Percentiles rank a stretch among this genome's conserved stretches.
phyloP scores from a whole-genome alignment of 2,329 filamentous ascomycete species.

The Aspergillus unguis region DNA sequence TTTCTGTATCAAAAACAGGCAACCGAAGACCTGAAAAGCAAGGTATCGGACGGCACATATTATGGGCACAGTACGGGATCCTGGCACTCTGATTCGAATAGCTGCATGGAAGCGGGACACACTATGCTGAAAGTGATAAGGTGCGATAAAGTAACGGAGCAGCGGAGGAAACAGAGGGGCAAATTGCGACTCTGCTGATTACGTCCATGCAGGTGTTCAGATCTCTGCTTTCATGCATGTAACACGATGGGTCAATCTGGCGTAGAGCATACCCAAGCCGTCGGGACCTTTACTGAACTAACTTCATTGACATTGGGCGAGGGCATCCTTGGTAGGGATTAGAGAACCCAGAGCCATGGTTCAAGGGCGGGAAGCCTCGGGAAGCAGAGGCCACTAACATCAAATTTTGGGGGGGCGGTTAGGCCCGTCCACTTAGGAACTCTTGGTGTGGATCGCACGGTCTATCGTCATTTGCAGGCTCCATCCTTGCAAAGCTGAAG shows the following conservation, averaged over 20 bases:
- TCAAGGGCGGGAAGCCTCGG: slow-evolving; percentile 26
- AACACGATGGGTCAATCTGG: slow-evolving; percentile 6
- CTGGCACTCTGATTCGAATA: slow-evolving; percentile 3
- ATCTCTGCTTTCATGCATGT: slow-evolving; percentile 21
- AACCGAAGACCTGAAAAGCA: neutral
- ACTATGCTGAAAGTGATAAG: slow-evolving; percentile 6
- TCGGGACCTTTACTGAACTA: slow-evolving; percentile 23
- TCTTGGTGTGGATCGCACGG: no score
- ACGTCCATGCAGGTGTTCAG: no score
- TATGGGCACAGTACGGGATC: neutral
- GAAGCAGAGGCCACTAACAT: no score
- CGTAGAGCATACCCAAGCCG: slow-evolving; percentile 21
- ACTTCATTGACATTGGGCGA: slow-evolving; percentile 6
- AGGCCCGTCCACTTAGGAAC: neutral
- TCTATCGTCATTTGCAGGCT: no score
- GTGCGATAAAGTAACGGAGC: neutral
- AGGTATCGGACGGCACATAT: neutral
- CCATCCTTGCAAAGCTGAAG: no score
- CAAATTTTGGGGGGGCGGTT: neutral
- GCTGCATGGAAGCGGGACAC: slow-evolving; percentile 5
- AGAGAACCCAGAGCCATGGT: slow-evolving; percentile 36
- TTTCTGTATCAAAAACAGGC: neutral
- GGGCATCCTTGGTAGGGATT: slow-evolving; percentile 15
- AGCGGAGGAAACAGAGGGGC: no score
- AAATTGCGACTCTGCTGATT: no score